Evolutionary conservation across 2,329 filamentous ascomycete genomes (phyloP), one percentile per base, ranked within the genome.

Genomic region (Anthostomella pinea): DNA sequence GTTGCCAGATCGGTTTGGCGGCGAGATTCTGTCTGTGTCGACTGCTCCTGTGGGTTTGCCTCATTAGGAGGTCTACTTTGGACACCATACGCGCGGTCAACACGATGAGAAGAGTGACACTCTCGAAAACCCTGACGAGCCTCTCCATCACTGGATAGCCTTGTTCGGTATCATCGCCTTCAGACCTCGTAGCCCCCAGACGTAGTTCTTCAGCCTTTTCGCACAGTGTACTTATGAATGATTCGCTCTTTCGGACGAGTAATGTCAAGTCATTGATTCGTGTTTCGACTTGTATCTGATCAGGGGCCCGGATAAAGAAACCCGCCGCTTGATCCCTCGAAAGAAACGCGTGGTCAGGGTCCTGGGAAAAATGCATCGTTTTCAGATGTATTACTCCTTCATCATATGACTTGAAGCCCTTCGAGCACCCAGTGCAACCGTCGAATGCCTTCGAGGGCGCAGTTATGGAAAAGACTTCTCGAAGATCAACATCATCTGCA

Each of bases 81-180:
- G 28, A 30, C 22, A 33, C 32, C 11, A 26, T 33, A 11, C 26
- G 24, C 8, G 29, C 26, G 6, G 30, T 30, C 11, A 27, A 26
- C 15, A 27, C 20, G 18, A 41, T 17, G 14, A 41, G 31, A 7
- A 34, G 21, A 5, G 28, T 26, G 13, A 41, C 23, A 8, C 27
- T 29, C 22, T 38, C 39, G 26, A 41, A 41, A 17, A 33, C 39
- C 26, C 19, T 37, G 27, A 41, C 39, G 10, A 41, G 34, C 13
- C 33, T 41, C 33, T 29, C 33, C 18, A 41, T 30, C 3, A 41
- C 29, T 3, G 39, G 39, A 37, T 41, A 41, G n/a, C 34, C 30
- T 8, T 33, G 20, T 4, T 6, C 18, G 5, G 24, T 25, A 16
- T 22, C 33, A 13, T 29, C 11, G 16, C 23, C 11, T 0, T 15